phyloP scores from a whole-genome alignment of 2,329 filamentous ascomycete genomes.

The Neobulgaria alba region DNA sequence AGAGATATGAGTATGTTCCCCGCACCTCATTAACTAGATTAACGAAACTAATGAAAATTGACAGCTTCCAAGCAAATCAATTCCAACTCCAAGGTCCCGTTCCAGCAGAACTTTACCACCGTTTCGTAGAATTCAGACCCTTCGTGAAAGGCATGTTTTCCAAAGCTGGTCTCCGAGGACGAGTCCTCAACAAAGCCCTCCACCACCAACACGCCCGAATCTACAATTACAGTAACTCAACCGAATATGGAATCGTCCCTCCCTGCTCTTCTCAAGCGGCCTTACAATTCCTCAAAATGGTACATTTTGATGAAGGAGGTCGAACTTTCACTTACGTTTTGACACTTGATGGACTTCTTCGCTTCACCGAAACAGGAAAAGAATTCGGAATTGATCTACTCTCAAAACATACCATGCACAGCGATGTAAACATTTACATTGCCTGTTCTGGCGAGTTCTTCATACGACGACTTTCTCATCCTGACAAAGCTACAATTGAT shows the following conservation, averaged over 20 bases:
- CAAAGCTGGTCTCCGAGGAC: slow-evolving; percentile 65
- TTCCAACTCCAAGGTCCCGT: slow-evolving; percentile 81
- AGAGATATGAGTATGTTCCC: slow-evolving; percentile 65
- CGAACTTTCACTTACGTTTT: slow-evolving; percentile 88
- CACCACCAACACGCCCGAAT: slow-evolving; percentile 85
- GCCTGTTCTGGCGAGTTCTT: slow-evolving; percentile 93
- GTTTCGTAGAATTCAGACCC: slow-evolving; percentile 86
- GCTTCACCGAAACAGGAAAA: slow-evolving; percentile 92
- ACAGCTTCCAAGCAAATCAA: slow-evolving; percentile 85
- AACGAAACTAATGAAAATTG: slow-evolving; percentile 10
- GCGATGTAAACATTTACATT: slow-evolving; percentile 82
- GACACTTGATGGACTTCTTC: slow-evolving; percentile 75
- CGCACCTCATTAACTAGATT: neutral
- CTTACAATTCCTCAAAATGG: slow-evolving; percentile 74
- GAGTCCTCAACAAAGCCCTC: slow-evolving; percentile 72
- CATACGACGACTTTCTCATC: slow-evolving; percentile 58
- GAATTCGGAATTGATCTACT: slow-evolving; percentile 91
- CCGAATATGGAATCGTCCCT: slow-evolving; percentile 61
- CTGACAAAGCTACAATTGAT: slow-evolving; percentile 35
- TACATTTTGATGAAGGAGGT: slow-evolving; percentile 77
- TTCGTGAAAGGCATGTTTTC: slow-evolving; percentile 88
- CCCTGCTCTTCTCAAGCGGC: slow-evolving; percentile 63
- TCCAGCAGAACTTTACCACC: slow-evolving; percentile 73
- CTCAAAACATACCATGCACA: slow-evolving; percentile 96
- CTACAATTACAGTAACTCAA: slow-evolving; percentile 78